Evolutionary conservation across 257 asterid species (phyloP), one percentile per base, ranked within the genome.

Genomic region (Solanum pimpinellifolium): DNA sequence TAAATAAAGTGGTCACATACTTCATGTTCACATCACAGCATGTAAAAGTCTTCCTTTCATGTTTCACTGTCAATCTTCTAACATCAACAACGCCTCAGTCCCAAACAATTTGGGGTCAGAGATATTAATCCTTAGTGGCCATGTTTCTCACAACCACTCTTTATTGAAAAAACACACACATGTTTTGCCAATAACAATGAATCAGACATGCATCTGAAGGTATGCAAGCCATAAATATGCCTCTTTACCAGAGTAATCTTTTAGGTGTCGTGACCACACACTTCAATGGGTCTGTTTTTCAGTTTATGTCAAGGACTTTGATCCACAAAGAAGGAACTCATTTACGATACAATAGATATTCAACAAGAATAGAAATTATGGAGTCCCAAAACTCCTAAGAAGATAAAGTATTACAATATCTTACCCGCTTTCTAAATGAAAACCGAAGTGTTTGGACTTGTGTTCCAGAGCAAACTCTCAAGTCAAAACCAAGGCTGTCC

Each of bases 401-500:
- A 81, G 29, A 23, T 29, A 29, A 81, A 66, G 85, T 60, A 27
- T 60, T 46, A 37, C 74, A 73, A 86, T 44, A 56, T 29, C 74
- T 52, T 92, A 97, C 99, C 97, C 93, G 94, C 91, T 96, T 95
- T 90, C 93, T 94, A 72, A 97, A 97, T 70, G 97, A 90, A 89
- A 97, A 96, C 60, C 99, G 97, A 88, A 97, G 87, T 37, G 99
- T 96, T 91, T 97, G 98, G 87, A 97, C 95, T 91, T 96, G 99
- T 27, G 93, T 93, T 86, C 98, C 99, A 6, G 99, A 92, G 92
- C 98, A 95, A 90, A 96, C 92, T 92, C 99, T 91, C 93, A 97
- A 91, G 91, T 97, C 99, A 90, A 95, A 91, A 86, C 99, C 99
- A 87, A 95, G 94, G 92, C 97, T 95, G 92, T 97, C 99, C n/a